Base-by-base conservation (phyloP, 768 basidiomycete species). In the Tulasnella sp. region DNA sequence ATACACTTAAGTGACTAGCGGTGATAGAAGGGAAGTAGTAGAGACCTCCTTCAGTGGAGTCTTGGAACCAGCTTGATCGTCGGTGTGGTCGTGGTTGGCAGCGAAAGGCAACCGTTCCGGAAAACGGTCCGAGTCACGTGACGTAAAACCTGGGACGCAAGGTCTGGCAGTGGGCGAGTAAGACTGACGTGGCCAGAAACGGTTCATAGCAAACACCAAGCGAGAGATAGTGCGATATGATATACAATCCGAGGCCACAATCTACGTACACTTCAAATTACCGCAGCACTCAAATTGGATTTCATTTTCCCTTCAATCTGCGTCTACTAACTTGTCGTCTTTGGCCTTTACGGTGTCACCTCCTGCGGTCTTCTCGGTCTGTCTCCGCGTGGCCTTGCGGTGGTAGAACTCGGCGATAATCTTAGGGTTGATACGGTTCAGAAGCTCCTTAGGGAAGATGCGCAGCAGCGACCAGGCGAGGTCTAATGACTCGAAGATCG, bases 401-500 rank as follows among this genome's bases (percentile, higher is more conserved):
- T 86, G 90, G 78, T 97, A 97, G 80, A 90, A 97, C 81, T 97
- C 95, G 74, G 86, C 87, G 77, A 97, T 90, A 79, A 97, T 95
- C 88, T 94, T 94, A 77, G 95, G 95, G 79, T 89, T 94, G 84
- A 98, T 95, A 78, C 95, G 92, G 84, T 98, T 98, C 76, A 98
- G 86, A 81, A 94, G 92, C 82, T 98, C 96, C 81, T 95, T 95
- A 74, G 97, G 97, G 92, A 98, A 99, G 79, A 96, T 96, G 76
- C 97, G 90, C 76, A 99, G 85, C 68, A 99, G 82, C 29, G 90
- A 90, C 97, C 97, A 99, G 26, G 95, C 97, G 71, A 98, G 85
- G 82, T 99, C 97, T 59, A 99, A 87, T 67, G 94, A 95, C 77
- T 99, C 96, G 79, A 97, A 97, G 82, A 99, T 90, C 67, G 92